Percentiles rank a stretch among this genome's conserved stretches.
phyloP scores from a whole-genome alignment of 2,329 filamentous ascomycete genomes.

The Botrytis porri region DNA sequence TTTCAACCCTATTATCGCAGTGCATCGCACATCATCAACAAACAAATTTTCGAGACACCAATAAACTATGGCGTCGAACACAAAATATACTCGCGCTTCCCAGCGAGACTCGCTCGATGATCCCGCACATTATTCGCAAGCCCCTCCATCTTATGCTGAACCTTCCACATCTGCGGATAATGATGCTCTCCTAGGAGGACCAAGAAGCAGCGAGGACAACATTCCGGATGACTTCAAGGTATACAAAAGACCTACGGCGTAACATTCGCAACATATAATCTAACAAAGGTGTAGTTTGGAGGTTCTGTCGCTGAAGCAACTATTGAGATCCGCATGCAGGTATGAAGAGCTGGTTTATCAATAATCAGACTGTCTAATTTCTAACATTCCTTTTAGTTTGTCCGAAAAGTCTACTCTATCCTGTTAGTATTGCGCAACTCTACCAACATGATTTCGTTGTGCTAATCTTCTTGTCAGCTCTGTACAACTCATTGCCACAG shows the following conservation, averaged over 20 bases:
- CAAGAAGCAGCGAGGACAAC: constrained; percentile 82
- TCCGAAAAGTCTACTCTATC: constrained; percentile 97
- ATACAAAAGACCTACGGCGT: constrained; percentile 15
- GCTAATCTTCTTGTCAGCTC: constrained; percentile 49
- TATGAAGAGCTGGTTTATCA: not conserved
- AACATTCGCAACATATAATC: not conserved
- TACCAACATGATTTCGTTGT: not conserved
- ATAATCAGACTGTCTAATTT: not conserved
- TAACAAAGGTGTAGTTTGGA: constrained; percentile 63
- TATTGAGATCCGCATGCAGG: constrained; percentile 78
- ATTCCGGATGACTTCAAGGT: constrained; percentile 97
- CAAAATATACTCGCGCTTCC: constrained; percentile 80
- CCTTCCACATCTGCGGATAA: constrained; percentile 53
- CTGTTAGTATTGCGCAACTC: constrained; percentile 49
- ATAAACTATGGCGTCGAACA: constrained; percentile 62
- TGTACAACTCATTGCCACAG: constrained; percentile 85
- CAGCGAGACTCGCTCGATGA: constrained; percentile 85
- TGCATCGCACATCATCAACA: not conserved
- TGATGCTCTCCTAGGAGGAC: constrained; percentile 56
- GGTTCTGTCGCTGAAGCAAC: constrained; percentile 91
- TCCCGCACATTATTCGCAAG: constrained; percentile 60
- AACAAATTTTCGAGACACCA: not conserved
- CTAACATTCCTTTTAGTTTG: constrained; percentile 60
- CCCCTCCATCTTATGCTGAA: constrained; percentile 78
- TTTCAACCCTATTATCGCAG: not conserved